Conservation (phyloP, 1,139 yeast genomes). For the Yamadazyma spencermartinsiae region DNA sequence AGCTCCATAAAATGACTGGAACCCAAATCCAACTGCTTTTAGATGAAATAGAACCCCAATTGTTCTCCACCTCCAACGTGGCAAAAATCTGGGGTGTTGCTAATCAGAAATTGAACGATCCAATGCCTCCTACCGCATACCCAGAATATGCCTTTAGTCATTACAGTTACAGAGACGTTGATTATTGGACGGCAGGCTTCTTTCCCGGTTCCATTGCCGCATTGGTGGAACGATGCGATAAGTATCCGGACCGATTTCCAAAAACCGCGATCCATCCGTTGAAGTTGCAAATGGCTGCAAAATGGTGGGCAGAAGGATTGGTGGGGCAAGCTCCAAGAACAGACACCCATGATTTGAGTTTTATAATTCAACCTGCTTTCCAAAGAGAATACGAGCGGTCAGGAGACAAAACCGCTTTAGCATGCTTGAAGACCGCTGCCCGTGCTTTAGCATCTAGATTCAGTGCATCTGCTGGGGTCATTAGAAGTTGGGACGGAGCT, state of each 20-base stretch:
- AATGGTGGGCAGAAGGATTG: slow-evolving; percentile 22
- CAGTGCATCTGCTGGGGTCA: slow-evolving; percentile 21
- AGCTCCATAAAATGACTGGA: background rate
- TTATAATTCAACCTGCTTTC: slow-evolving; percentile 24
- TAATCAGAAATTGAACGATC: slow-evolving; percentile 5
- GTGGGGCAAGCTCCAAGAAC: slow-evolving; percentile 20
- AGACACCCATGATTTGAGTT: slow-evolving; percentile 29
- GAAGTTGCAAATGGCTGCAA: slow-evolving; percentile 20
- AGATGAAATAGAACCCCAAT: slow-evolving; percentile 9
- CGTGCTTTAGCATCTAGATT: slow-evolving; percentile 23
- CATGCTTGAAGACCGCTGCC: slow-evolving; percentile 22
- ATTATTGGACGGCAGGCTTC: slow-evolving; percentile 29
- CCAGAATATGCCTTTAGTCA: slow-evolving; percentile 15
- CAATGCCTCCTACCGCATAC: slow-evolving; percentile 12
- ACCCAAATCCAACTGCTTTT: slow-evolving; percentile 2
- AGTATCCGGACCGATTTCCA: slow-evolving; percentile 14
- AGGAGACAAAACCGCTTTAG: slow-evolving; percentile 16
- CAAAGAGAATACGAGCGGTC: slow-evolving; percentile 20
- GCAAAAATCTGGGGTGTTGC: slow-evolving; percentile 19
- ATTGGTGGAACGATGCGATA: slow-evolving; percentile 19
- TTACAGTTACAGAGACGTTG: slow-evolving; percentile 18
- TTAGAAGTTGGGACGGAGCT: slow-evolving; percentile 25
- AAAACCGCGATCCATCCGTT: slow-evolving; percentile 3
- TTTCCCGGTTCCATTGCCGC: slow-evolving; percentile 25
- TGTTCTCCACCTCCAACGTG: slow-evolving; percentile 13